A percentile compares a stretch with the other conserved stretches of the same genome.
Evolutionary conservation across 177 flowering plant species (phyloP).

Genomic region (Vitis hybrid): DNA sequence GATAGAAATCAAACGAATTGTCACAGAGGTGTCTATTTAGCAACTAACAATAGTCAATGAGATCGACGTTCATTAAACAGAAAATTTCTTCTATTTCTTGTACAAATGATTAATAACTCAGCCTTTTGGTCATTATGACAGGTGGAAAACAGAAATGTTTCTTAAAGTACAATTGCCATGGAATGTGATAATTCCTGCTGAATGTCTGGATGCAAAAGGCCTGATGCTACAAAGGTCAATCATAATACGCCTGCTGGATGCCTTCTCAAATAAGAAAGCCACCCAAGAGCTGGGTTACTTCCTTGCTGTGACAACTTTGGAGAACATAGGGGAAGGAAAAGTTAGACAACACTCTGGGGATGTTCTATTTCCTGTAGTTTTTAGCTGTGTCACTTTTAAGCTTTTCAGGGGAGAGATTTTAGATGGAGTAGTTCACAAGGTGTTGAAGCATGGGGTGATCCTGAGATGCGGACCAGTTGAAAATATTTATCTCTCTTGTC

Average conservation of each 20-base stretch:
- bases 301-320: slow-evolving; percentile 58
- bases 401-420: slow-evolving; percentile 68
- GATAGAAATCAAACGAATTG: too few species aligned
- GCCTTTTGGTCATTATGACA: too few species aligned
- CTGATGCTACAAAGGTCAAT: slow-evolving; percentile 60
- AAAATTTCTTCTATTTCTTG: too few species aligned
- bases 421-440: slow-evolving; percentile 55
- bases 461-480: slow-evolving; percentile 73
- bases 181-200: slow-evolving; percentile 50
- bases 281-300: slow-evolving; percentile 70
- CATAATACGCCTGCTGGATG: slow-evolving; percentile 57
- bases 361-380: slow-evolving; percentile 73
- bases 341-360: slow-evolving; percentile 59
- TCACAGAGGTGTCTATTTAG: too few species aligned
- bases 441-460: slow-evolving; percentile 73
- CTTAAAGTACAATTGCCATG: slow-evolving; percentile 35
- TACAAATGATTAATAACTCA: too few species aligned
- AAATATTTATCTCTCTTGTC: slow-evolving; percentile 53
- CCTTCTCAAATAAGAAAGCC: slow-evolving; percentile 61
- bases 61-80: too few species aligned
- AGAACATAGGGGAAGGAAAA: slow-evolving; percentile 62
- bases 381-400: slow-evolving; percentile 68
- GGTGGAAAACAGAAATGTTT: slow-evolving; percentile 14
- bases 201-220: slow-evolving; percentile 41
- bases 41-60: too few species aligned